Conservation (phyloP, 495 filamentous ascomycete species). For the Immersiella caudata region DNA sequence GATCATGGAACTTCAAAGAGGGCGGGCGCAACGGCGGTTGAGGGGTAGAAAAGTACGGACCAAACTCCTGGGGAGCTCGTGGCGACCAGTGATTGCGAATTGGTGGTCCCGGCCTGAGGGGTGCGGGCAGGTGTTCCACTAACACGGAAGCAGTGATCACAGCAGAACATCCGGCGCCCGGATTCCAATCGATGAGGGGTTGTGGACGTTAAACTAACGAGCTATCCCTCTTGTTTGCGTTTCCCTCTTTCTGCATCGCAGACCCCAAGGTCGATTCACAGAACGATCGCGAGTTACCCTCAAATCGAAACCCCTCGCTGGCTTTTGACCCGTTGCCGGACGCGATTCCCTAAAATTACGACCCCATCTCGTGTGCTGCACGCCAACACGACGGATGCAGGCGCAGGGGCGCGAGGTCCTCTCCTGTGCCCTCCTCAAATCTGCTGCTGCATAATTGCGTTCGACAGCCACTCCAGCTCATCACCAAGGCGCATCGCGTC, state of each 20-base stretch:
- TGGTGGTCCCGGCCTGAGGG: not conserved
- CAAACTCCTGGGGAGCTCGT: not conserved
- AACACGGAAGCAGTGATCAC: not conserved
- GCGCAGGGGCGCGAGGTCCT: slow-evolving; percentile 9
- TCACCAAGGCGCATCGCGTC: slow-evolving; percentile 5
- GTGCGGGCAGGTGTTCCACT: not conserved
- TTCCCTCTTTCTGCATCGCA: not conserved
- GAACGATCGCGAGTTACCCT: not conserved
- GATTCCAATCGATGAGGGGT: not conserved
- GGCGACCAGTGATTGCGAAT: not conserved
- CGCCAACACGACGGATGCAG: slow-evolving; percentile 3
- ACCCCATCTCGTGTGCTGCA: slow-evolving; percentile 5
- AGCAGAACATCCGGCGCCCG: not conserved
- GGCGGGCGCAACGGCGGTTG: not conserved
- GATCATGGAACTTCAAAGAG: not conserved
- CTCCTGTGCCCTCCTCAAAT: slow-evolving; percentile 2
- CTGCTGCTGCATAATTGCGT: not conserved
- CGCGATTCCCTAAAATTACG: slow-evolving; percentile 8
- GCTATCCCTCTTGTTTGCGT: not conserved
- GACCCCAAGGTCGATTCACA: not conserved
- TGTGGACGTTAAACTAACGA: not conserved
- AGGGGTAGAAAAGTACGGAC: not conserved
- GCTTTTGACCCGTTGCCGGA: not conserved
- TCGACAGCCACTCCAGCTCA: slow-evolving; percentile 12
- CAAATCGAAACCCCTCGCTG: not conserved